These are phyloP conservation scores for Penicillium cataractarum DNA, from an alignment of 495 filamentous ascomycete genomes.

Conservation along the genomic window DNA sequence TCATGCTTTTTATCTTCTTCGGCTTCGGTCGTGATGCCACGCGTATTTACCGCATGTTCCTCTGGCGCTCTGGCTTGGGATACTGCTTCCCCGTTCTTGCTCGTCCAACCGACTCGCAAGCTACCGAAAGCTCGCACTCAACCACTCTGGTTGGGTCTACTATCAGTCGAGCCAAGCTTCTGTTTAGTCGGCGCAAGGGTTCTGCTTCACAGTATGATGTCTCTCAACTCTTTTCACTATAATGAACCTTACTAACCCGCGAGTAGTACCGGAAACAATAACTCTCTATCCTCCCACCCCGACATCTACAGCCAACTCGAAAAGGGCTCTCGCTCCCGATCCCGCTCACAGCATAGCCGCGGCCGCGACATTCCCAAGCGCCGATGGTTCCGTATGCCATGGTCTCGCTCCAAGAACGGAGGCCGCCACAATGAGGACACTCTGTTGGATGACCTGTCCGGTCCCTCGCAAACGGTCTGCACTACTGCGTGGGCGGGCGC, in stretches of 20 bases:
- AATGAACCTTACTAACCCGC: not conserved
- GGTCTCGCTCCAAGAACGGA: conserved; percentile 5
- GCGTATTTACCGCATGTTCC: conserved; percentile 65
- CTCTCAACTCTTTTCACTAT: not conserved
- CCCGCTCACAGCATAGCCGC: not conserved
- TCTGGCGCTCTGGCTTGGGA: conserved; percentile 34
- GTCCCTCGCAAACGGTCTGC: conserved; percentile 31
- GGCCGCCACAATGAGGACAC: conserved; percentile 18
- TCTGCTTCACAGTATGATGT: conserved; percentile 23
- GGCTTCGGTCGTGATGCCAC: conserved; percentile 77
- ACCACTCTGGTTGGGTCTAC: conserved; percentile 28
- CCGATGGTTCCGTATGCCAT: not conserved
- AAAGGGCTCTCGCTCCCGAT: conserved; percentile 21
- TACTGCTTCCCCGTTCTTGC: conserved; percentile 27
- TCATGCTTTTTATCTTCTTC: conserved; percentile 75
- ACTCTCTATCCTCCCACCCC: conserved; percentile 2
- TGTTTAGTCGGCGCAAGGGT: conserved; percentile 30
- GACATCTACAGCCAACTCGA: conserved; percentile 28
- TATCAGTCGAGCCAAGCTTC: conserved; percentile 29
- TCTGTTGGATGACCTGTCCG: conserved; percentile 26
- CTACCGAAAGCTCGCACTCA: conserved; percentile 13
- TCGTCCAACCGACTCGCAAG: conserved; percentile 17
- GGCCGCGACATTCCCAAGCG: not conserved
- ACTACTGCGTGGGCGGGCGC: conserved; percentile 44
- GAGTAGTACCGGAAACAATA: conserved; percentile 1